Conservation (phyloP, 2,329 filamentous ascomycete genomes). For the Hortaea werneckii region DNA sequence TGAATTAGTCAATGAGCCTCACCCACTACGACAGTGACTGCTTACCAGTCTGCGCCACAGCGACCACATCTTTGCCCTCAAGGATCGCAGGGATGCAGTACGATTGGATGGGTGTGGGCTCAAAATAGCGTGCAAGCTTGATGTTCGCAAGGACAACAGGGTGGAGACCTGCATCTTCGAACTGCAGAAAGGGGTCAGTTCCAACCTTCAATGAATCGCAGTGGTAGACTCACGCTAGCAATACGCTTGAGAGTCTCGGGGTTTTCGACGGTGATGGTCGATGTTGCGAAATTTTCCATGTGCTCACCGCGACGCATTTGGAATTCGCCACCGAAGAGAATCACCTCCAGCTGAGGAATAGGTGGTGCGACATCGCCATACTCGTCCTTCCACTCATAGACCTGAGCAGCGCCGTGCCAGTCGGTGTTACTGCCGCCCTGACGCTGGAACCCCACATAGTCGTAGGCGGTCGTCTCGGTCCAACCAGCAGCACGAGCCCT, state of each 20-base stretch:
- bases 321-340: slow-evolving; percentile 57
- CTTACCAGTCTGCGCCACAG: slow-evolving; percentile 84
- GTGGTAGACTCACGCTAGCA: slow-evolving; percentile 33
- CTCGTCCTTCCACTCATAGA: slow-evolving; percentile 80
- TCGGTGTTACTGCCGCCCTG: slow-evolving; percentile 8
- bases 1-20: too few species aligned
- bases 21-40: slow-evolving; percentile 5
- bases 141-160: slow-evolving; percentile 75
- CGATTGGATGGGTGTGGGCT: slow-evolving; percentile 77
- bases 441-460: slow-evolving; percentile 18
- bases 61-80: slow-evolving; percentile 70
- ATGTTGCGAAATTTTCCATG: slow-evolving; percentile 45
- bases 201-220: slow-evolving; percentile 7
- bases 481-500: slow-evolving; percentile 1
- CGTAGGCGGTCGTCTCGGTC: slow-evolving; percentile 13
- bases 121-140: slow-evolving; percentile 56
- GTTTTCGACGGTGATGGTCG: slow-evolving; percentile 41
- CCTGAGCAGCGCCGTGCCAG: slow-evolving; percentile 46
- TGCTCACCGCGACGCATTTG: slow-evolving; percentile 52
- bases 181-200: slow-evolving; percentile 32
- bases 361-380: slow-evolving; percentile 74
- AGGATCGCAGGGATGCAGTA: slow-evolving; percentile 75
- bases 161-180: slow-evolving; percentile 72
- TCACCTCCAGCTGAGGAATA: slow-evolving; percentile 58
- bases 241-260: slow-evolving; percentile 39